Evolutionary conservation across 345 rosid genomes (phyloP), one percentile per base, ranked within the genome.

Genomic region (Trapa incisa): DNA sequence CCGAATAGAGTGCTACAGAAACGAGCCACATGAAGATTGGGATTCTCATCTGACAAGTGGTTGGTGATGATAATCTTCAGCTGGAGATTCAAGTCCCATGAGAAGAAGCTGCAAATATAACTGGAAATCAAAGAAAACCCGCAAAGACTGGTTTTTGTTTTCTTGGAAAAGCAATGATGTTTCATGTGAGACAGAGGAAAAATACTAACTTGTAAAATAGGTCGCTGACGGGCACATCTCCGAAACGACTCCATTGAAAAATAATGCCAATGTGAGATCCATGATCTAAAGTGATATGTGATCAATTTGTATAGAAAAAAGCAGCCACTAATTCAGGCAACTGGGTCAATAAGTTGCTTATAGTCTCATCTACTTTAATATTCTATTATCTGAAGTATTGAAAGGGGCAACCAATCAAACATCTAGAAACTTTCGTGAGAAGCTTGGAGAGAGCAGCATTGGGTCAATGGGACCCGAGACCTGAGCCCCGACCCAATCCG

Each of bases 11-110:
- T n/a, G 64, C 32, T 4, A 70, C 2, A 0, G 67, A 60, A 66
- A 77, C 69, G 13, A 74, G 39, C 74, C 83, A 74, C 35, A 61
- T 33, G 66, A 60, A 12, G 35, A 52, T 6, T 47, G 70, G 37
- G 35, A 15, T 64, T 52, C 68, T 71, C 82, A 76, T 77, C 37
- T 52, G 56, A 13, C 3, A 47, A 47, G 53, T 47, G 53, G 3
- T 47, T 47, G 12, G 53, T 47, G 43, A 41, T 41, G 43, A 41
- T 41, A 8, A 41, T 41, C 43, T 41, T 41, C 43, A 3, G 53
- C 16, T 17, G 16, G 53, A 47, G 12, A 17, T 8, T 41, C 43
- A 41, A 1, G 43, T 22, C 29, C 43, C 43, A 41, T 41, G 7
- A 41, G 7, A 41, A 41, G 4, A 41, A 3, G 2, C 43, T 8